phyloP scores from a whole-genome alignment of 2,329 filamentous ascomycete genomes.

The Phialocephala subalpina region DNA sequence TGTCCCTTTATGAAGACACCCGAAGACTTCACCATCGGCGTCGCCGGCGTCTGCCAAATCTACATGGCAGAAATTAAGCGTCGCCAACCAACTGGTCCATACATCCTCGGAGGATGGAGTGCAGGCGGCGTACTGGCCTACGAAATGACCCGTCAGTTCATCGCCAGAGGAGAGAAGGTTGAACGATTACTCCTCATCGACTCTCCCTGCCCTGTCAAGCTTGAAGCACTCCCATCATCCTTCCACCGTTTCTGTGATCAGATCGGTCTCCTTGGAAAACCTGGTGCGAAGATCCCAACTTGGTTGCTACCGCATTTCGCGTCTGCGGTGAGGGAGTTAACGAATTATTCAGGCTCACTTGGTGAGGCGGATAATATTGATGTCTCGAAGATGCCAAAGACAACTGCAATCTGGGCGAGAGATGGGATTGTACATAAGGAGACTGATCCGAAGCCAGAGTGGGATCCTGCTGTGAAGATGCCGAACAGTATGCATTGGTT shows the following conservation, averaged over 20 bases:
- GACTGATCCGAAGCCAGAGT: slow-evolving; percentile 68
- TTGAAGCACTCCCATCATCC: slow-evolving; percentile 67
- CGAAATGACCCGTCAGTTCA: slow-evolving; percentile 68
- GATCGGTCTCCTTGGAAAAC: slow-evolving; percentile 73
- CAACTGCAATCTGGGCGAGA: slow-evolving; percentile 73
- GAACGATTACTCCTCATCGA: slow-evolving; percentile 70
- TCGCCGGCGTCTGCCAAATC: slow-evolving; percentile 68
- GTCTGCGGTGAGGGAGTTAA: slow-evolving; percentile 55
- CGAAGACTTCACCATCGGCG: slow-evolving; percentile 68
- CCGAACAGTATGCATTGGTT: slow-evolving; percentile 66
- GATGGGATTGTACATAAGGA: slow-evolving; percentile 71
- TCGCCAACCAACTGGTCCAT: slow-evolving; percentile 72
- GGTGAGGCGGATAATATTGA: slow-evolving; percentile 67
- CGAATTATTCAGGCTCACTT: slow-evolving; percentile 73
- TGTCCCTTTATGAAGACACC: slow-evolving; percentile 76
- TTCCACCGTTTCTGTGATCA: slow-evolving; percentile 69
- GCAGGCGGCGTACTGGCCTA: slow-evolving; percentile 77
- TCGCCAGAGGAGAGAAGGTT: slow-evolving; percentile 62
- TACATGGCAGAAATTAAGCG: slow-evolving; percentile 75
- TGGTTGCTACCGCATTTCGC: slow-evolving; percentile 80
- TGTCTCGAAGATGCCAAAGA: slow-evolving; percentile 62
- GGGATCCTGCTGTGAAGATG: slow-evolving; percentile 59
- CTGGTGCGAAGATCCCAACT: slow-evolving; percentile 53
- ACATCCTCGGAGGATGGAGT: slow-evolving; percentile 75
- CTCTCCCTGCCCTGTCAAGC: slow-evolving; percentile 68